Percentiles rank a stretch among this genome's conserved stretches.
phyloP scores from a whole-genome alignment of 1,284 basidiomycete species.

The Tilletia caries region DNA sequence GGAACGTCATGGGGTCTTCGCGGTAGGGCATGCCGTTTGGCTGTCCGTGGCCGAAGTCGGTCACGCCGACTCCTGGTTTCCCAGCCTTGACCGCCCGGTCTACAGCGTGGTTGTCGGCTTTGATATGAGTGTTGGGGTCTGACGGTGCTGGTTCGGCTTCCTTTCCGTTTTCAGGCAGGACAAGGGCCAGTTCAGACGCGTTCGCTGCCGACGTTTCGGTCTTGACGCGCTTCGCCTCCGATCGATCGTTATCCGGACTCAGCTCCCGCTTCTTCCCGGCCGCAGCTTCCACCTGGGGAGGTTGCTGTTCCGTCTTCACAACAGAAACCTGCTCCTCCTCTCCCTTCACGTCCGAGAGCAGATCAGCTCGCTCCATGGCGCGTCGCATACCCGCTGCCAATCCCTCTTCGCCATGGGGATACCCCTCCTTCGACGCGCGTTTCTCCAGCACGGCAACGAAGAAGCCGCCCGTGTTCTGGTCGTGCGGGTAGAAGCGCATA shows the following conservation, averaged over 20 bases:
- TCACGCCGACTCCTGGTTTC: constrained; percentile 21
- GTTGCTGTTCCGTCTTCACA: too few species aligned
- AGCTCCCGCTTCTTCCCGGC: constrained; percentile 14
- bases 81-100: constrained; percentile 31
- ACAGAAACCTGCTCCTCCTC: too few species aligned
- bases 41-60: constrained; percentile 23
- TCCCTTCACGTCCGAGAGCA: constrained; percentile 10
- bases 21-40: constrained; percentile 48
- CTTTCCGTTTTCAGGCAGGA: constrained; percentile 18
- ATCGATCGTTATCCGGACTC: constrained; percentile 13
- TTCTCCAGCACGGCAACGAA: constrained; percentile 85
- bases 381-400: constrained; percentile 46
- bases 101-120: constrained; percentile 41
- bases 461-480: constrained; percentile 96
- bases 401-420: constrained; percentile 20
- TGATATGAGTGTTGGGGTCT: constrained; percentile 22
- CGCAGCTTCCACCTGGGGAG: neutral
- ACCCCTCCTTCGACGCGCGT: constrained; percentile 19
- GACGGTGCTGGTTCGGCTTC: neutral
- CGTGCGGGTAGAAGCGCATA: constrained; percentile 70
- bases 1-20: constrained; percentile 48
- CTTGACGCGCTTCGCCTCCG: neutral
- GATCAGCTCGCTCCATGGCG: constrained; percentile 33
- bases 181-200: neutral
- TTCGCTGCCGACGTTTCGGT: neutral